Evolutionary conservation across 2,329 filamentous ascomycete genomes (phyloP).

Genomic region (Fonsecaea pedrosoi): DNA sequence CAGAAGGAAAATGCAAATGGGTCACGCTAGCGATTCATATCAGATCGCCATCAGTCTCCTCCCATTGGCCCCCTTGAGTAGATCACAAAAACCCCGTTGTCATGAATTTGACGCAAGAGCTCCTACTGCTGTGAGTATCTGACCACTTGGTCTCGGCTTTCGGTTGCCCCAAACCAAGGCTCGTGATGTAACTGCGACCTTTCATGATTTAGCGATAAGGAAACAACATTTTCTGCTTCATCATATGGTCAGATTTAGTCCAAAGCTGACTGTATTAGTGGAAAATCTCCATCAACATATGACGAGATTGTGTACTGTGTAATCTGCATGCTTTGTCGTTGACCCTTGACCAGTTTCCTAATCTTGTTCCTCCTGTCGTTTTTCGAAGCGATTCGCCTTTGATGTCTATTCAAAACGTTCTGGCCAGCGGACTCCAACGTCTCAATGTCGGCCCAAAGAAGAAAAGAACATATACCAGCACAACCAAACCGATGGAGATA

Average conservation of each 20-base stretch:
- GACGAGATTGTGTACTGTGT: background rate
- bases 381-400: background rate
- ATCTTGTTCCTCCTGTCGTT: background rate
- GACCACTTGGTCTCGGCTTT: background rate
- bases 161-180: background rate
- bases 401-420: conserved; percentile 19
- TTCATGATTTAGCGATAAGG: background rate
- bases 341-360: background rate
- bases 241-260: background rate
- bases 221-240: background rate
- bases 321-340: background rate
- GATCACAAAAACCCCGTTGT: background rate
- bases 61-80: background rate
- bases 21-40: background rate
- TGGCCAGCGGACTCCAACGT: conserved; percentile 45
- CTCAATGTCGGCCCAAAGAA: conserved; percentile 50
- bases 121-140: background rate
- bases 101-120: background rate
- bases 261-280: background rate
- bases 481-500: conserved; percentile 50
- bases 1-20: background rate
- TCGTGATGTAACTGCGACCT: conserved; percentile 1
- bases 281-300: background rate
- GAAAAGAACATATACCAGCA: conserved; percentile 51
- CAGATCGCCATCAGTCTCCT: background rate